phyloP scores from a whole-genome alignment of 23 red algal species.

The Agarophyton chilense region DNA sequence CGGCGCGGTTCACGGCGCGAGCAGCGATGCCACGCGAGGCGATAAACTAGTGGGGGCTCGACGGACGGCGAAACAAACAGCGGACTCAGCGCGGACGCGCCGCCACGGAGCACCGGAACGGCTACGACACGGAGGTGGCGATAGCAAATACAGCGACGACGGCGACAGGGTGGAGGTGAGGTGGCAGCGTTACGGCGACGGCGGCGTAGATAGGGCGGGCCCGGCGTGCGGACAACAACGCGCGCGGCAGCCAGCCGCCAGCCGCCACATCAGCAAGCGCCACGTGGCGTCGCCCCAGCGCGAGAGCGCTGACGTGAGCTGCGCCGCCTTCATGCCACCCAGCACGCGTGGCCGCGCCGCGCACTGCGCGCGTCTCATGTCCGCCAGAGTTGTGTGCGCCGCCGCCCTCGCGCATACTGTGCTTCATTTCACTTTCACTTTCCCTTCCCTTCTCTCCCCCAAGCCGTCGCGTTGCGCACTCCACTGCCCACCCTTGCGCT shows the following conservation, averaged over 20 bases:
- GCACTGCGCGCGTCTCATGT: not conserved
- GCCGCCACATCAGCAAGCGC: not conserved
- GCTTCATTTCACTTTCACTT: no score
- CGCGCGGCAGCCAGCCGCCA: not conserved
- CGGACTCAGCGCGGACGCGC: no score
- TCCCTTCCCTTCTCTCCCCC: no score
- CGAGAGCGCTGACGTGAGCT: constrained; percentile 2
- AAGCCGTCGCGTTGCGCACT: not conserved
- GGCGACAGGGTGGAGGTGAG: no score
- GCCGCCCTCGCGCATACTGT: not conserved
- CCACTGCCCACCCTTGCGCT: not conserved
- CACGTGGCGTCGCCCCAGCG: not conserved
- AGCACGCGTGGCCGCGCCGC: not conserved
- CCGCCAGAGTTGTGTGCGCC: not conserved
- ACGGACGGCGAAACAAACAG: no score
- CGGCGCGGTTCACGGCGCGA: no score
- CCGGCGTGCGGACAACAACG: not conserved
- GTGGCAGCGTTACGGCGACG: no score
- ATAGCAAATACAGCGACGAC: no score
- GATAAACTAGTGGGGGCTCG: no score
- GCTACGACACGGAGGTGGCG: no score
- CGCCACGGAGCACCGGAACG: no score
- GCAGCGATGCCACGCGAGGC: no score
- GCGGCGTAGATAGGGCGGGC: not conserved
- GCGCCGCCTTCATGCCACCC: constrained; percentile 8